These are phyloP conservation scores for Dichotomopilus funicola DNA, from an alignment of 2,329 filamentous ascomycete species.

Conservation along the genomic window DNA sequence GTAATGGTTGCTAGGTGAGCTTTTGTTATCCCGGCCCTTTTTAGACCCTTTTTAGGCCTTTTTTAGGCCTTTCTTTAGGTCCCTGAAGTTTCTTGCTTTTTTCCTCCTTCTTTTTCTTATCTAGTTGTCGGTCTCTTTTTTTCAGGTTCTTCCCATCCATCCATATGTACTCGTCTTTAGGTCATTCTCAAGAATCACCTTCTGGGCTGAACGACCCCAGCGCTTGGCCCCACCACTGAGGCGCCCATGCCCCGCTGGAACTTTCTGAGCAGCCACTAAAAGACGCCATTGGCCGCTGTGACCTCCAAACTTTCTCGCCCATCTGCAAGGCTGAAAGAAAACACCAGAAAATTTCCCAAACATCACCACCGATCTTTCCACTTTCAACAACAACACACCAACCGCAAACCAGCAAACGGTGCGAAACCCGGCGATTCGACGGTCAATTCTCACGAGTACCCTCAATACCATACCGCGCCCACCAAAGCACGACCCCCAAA, in stretches of 20 bases:
- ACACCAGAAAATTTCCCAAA: slow-evolving; percentile 4
- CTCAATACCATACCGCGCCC: background rate
- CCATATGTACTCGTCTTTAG: no score
- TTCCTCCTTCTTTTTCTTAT: background rate
- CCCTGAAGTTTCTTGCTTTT: no score
- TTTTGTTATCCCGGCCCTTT: no score
- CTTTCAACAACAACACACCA: background rate
- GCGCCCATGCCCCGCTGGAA: background rate
- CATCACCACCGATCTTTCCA: background rate
- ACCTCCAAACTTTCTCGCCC: background rate
- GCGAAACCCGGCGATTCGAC: no score
- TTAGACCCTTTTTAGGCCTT: no score
- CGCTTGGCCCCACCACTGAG: slow-evolving; percentile 1
- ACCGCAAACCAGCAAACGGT: background rate
- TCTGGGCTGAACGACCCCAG: background rate
- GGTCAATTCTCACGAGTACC: no score
- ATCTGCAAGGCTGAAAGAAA: slow-evolving; percentile 16
- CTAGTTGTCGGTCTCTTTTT: background rate
- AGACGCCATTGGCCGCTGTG: slow-evolving; percentile 3
- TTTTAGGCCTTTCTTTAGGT: no score
- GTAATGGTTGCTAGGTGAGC: no score
- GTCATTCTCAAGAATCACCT: background rate
- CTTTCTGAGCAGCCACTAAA: background rate
- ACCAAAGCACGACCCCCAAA: background rate
- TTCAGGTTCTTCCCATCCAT: background rate